Conservation (phyloP, 2,329 filamentous ascomycete genomes). For the Teratosphaeria pseudoeucalypti region DNA sequence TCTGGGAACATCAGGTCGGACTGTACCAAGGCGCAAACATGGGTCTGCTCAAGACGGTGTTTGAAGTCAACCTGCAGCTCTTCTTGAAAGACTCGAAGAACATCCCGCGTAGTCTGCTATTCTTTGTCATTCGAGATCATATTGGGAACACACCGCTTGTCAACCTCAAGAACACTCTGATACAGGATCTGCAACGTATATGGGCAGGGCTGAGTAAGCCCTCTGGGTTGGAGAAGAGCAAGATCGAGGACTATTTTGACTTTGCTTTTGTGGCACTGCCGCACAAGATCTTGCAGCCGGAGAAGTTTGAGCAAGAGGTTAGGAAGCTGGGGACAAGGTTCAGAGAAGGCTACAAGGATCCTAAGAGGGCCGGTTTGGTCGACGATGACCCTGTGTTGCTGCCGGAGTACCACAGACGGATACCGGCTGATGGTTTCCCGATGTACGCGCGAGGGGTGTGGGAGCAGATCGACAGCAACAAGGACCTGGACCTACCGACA, state of each 20-base stretch:
- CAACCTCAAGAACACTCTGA: constrained; percentile 80
- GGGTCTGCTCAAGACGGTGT: constrained; percentile 96
- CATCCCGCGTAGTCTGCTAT: constrained; percentile 79
- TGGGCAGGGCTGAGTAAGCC: constrained; percentile 93
- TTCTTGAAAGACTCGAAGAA: constrained; percentile 95
- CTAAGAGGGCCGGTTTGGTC: constrained; percentile 48
- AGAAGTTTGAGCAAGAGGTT: constrained; percentile 76
- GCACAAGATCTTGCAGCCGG: constrained; percentile 91
- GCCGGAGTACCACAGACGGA: constrained; percentile 88
- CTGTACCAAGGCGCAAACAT: constrained; percentile 98
- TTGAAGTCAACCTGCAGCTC: constrained; percentile 94
- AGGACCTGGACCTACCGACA: constrained; percentile 90
- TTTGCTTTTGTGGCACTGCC: constrained; percentile 93
- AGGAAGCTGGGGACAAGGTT: constrained; percentile 73
- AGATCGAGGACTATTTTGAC: constrained; percentile 95
- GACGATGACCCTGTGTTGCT: constrained; percentile 78
- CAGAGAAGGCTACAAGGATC: constrained; percentile 64
- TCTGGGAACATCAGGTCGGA: constrained; percentile 98
- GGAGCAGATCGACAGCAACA: constrained; percentile 99
- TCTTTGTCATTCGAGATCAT: constrained; percentile 98
- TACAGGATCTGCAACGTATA: constrained; percentile 83
- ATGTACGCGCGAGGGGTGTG: constrained; percentile 88
- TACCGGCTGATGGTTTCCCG: constrained; percentile 94
- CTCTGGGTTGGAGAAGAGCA: constrained; percentile 72
- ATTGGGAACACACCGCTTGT: constrained; percentile 81